Percentiles rank a stretch among this genome's conserved stretches.
phyloP scores from a whole-genome alignment of 176 grass and related monocot species.

The Alloteropsis semialata region DNA sequence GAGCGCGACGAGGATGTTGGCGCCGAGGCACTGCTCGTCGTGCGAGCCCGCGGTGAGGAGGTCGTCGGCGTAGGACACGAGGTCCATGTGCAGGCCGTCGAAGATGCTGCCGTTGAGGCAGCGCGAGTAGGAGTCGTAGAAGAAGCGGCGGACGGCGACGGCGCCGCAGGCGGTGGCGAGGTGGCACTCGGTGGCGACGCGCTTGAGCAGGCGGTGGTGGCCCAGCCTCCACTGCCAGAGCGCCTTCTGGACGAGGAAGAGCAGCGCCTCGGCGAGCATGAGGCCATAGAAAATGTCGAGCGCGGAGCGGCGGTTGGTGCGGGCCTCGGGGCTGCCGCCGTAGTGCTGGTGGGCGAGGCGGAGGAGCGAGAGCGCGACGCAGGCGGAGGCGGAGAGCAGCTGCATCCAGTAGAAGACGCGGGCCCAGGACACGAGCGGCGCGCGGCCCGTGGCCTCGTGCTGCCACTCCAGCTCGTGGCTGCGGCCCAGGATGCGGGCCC shows the following conservation, averaged over 20 bases:
- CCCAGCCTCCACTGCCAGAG: slow-evolving; percentile 55
- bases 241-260: slow-evolving; percentile 61
- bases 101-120: slow-evolving; percentile 55
- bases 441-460: slow-evolving; percentile 48
- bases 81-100: slow-evolving; percentile 45
- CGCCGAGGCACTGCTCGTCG: slow-evolving; percentile 50
- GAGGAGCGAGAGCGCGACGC: slow-evolving; percentile 50
- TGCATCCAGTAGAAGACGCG: slow-evolving; percentile 62
- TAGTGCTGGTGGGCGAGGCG: slow-evolving; percentile 53
- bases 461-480: slow-evolving; percentile 35
- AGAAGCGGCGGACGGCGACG: slow-evolving; percentile 48
- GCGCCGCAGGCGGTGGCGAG: slow-evolving; percentile 20
- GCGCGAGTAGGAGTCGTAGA: slow-evolving; percentile 54
- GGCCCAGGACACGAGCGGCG: slow-evolving; percentile 35
- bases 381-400: slow-evolving; percentile 46
- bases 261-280: slow-evolving; percentile 52
- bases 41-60: slow-evolving; percentile 41
- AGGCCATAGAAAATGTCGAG: slow-evolving; percentile 63
- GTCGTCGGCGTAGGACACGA: slow-evolving; percentile 52
- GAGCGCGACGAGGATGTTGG: slow-evolving; percentile 39
- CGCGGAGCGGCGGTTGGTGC: slow-evolving; percentile 33
- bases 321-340: slow-evolving; percentile 27
- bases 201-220: slow-evolving; percentile 38
- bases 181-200: slow-evolving; percentile 52
- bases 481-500: slow-evolving; percentile 11